Evolutionary conservation across 768 basidiomycete genomes (phyloP), one percentile per base, ranked within the genome.

Genomic region (Leucosporidium scottii): DNA sequence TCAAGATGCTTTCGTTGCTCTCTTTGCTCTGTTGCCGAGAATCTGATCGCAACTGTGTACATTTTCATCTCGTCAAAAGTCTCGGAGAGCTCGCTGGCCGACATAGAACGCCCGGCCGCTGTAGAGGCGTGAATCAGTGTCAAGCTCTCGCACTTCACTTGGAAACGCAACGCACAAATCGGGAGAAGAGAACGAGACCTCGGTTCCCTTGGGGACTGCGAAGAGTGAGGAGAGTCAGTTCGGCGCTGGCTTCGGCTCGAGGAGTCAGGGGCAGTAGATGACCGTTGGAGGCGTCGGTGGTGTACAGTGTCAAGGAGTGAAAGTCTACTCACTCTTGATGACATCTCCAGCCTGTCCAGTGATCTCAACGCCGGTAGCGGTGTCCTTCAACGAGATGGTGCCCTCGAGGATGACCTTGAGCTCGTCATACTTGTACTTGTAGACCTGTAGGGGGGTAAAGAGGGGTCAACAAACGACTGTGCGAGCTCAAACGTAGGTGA

Each of bases 391-490:
- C 0, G 36, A 17, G 57, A 64, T 59, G 17, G 47, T 34, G 27
- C 64, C 64, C n/a, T 50, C 49, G 48, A 59, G 10, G 57, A 64
- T 67, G 31, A 50, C 3, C 28, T 66, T 66, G 51, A 53, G 53
- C 54, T 65, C 64, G 56, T 65, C 47, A 50, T 58, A 65, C 34
- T 49, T 53, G 64, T 65, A 66, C 27, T 59, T 66, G 65, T 66
- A 66, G 12, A 27, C 39, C 39, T 44, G 39, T 17, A 44, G 13
- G 39, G 15, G 8, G 15, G 8, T 15, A n/a, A 17, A 8, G 3
- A 17, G 13, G 7, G 8, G 6, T 44, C 15, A 44, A 13, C 39
- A 15, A 44, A 13, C 15, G 39, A 8, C 13, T 44, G 7, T 15
- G 13, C 34, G 34, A 5, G 34, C 4, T 34, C 34, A 34, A 13